Base-by-base conservation (phyloP, 2,329 filamentous ascomycete species). In the Exophiala mesophila region DNA sequence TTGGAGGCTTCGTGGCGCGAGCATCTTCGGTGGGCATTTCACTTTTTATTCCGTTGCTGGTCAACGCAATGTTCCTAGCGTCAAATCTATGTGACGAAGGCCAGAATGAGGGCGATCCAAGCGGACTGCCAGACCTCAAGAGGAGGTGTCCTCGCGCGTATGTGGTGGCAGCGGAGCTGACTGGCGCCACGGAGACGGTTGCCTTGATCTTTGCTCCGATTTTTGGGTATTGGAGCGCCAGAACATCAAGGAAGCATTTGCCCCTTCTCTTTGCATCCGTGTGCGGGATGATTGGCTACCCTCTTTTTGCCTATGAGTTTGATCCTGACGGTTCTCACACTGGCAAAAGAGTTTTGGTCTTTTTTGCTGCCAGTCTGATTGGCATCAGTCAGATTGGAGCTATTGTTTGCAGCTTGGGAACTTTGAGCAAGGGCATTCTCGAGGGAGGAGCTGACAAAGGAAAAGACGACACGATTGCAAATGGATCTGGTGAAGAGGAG, bases 11-110 rank as follows among this genome's bases (percentile, higher is more conserved):
- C 57, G 90, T 98, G 2, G 90, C 89, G 7, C 81, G 92, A 42
- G 89, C 92, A 5, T 96, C 89, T 1, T 95, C 88, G 0, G 92
- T 98, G 4, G 90, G 86, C 39, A 94, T 98, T 52, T 94, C 88
- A 1, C 77, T 97, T 4, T 98, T 97, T 66, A 85, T 98, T 40
- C 92, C 92, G 1, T 76, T 98, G 2, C 94, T 85, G 59, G 80
- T 96, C 56, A 97, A 97, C 61, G 82, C 87, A 17, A 95, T 87
- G 63, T 97, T 90, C 64, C 85, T 90, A 50, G 70, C 72, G 36
- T 83, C 83, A 39, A 89, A 88, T 2, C 83, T 85, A 53, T 97
- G 92, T 67, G 74, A 79, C 20, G 67, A 63, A 12, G 64, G 70
- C 29, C 64, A 66, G 3, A 18, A 36, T 18, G 10, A 26, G 6